Evolutionary conservation across 2,329 filamentous ascomycete species (phyloP).

Genomic region (Fusarium armeniacum): DNA sequence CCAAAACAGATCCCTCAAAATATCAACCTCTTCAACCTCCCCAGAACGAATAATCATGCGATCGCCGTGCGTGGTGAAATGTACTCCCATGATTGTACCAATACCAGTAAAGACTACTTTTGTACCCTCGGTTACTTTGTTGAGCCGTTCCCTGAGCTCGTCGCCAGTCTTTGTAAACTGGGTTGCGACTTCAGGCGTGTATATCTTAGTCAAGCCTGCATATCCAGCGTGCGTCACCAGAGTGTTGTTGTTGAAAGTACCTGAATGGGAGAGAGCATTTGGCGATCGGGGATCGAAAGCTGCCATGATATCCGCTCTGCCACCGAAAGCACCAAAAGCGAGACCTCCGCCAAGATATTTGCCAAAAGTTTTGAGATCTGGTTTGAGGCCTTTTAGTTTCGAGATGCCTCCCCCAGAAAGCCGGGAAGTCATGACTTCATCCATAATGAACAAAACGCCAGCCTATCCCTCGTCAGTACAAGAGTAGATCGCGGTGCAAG

Average conservation of each 20-base stretch:
- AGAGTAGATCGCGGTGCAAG: background rate
- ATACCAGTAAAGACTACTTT: constrained; percentile 57
- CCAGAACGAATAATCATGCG: constrained; percentile 49
- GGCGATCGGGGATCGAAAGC: constrained; percentile 65
- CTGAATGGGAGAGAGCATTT: constrained; percentile 66
- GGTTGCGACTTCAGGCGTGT: constrained; percentile 52
- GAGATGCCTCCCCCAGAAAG: constrained; percentile 66
- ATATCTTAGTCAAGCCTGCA: constrained; percentile 55
- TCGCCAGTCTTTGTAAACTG: constrained; percentile 54
- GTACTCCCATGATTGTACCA: constrained; percentile 56
- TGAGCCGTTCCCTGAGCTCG: constrained; percentile 50
- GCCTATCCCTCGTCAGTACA: constrained; percentile 47
- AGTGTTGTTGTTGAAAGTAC: constrained; percentile 77
- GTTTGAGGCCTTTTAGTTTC: constrained; percentile 59
- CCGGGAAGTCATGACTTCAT: constrained; percentile 79
- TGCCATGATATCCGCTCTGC: constrained; percentile 69
- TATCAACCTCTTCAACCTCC: constrained; percentile 51
- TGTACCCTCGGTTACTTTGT: constrained; percentile 53
- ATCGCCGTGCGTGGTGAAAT: constrained; percentile 54
- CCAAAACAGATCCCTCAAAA: constrained; percentile 60
- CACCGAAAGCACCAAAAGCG: constrained; percentile 76
- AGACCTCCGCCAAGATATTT: constrained; percentile 78
- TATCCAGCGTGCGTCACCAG: constrained; percentile 71
- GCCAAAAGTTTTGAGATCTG: constrained; percentile 74
- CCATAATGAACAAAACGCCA: constrained; percentile 73